phyloP scores from a whole-genome alignment of 2,329 filamentous ascomycete species.

The Fusarium sp. region DNA sequence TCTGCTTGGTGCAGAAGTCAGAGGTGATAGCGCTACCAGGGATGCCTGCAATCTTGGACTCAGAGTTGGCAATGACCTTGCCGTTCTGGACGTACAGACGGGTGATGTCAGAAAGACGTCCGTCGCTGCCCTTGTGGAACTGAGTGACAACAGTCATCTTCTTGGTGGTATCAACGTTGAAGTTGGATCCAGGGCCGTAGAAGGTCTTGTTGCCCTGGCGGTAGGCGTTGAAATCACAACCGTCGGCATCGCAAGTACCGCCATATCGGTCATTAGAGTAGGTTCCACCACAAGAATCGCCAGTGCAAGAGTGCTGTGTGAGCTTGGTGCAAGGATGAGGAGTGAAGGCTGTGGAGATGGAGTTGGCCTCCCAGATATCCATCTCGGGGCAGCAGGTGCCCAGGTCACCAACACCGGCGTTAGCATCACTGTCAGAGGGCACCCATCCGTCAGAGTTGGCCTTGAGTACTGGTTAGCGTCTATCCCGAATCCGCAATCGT shows the following conservation, averaged over 20 bases:
- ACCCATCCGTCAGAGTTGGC: constrained; percentile 64
- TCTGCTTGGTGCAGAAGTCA: constrained; percentile 67
- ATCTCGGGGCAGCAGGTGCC: constrained; percentile 72
- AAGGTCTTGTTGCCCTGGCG: constrained; percentile 71
- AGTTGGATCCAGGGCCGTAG: constrained; percentile 64
- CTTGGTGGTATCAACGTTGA: constrained; percentile 66
- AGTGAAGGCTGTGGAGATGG: constrained; percentile 69
- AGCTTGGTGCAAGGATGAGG: constrained; percentile 69
- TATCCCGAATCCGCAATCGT: not conserved
- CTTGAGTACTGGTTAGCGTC: constrained; percentile 47
- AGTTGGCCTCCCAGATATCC: constrained; percentile 73
- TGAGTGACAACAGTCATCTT: constrained; percentile 74
- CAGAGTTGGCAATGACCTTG: constrained; percentile 64
- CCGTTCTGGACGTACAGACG: constrained; percentile 73
- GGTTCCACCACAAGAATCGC: constrained; percentile 62
- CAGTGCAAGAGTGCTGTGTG: constrained; percentile 61
- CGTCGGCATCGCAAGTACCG: constrained; percentile 73
- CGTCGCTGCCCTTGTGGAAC: constrained; percentile 60
- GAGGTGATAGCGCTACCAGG: constrained; percentile 62
- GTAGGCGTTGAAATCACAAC: constrained; percentile 77
- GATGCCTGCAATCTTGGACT: constrained; percentile 51
- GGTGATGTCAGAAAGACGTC: constrained; percentile 67
- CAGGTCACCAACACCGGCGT: constrained; percentile 61
- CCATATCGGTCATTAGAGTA: constrained; percentile 64
- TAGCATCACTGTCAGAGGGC: constrained; percentile 61